Percentiles rank a stretch among this genome's conserved stretches.
Conservation (phyloP, 176 grass and related monocot genomes). For the Aegilops bicornis region DNA sequence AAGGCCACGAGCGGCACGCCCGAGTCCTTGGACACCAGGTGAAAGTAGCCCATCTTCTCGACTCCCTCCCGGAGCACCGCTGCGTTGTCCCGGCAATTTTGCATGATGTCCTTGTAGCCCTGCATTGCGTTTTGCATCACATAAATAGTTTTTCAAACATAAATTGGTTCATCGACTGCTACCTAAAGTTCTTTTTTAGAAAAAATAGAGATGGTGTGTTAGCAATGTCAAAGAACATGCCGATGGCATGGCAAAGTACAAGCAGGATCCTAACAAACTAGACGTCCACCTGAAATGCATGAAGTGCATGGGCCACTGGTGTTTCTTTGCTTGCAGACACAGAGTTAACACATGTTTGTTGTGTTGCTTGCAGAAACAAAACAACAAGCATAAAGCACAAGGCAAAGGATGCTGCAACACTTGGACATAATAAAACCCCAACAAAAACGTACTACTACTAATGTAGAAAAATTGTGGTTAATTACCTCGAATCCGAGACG, state of each 20-base stretch:
- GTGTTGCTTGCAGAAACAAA: neutral
- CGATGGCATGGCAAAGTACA: neutral
- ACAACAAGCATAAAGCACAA: neutral
- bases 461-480: neutral
- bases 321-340: neutral
- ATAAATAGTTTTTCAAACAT: no score
- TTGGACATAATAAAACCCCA: neutral
- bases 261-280: neutral
- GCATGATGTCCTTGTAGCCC: conserved; percentile 73
- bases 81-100: conserved; percentile 77
- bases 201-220: neutral
- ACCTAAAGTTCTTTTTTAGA: neutral
- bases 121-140: conserved; percentile 2
- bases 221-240: neutral
- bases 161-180: no score
- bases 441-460: neutral
- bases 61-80: conserved; percentile 58
- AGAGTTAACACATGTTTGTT: neutral
- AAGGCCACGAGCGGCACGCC: conserved; percentile 78
- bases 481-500: conserved; percentile 74
- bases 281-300: neutral
- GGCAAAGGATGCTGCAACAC: neutral
- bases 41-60: conserved; percentile 57
- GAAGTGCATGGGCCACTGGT: neutral
- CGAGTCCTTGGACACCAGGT: conserved; percentile 66